Evolutionary conservation across 208 protist species (phyloP), one percentile per base, ranked within the genome.

Genomic region (Wallacemonas sp.): DNA sequence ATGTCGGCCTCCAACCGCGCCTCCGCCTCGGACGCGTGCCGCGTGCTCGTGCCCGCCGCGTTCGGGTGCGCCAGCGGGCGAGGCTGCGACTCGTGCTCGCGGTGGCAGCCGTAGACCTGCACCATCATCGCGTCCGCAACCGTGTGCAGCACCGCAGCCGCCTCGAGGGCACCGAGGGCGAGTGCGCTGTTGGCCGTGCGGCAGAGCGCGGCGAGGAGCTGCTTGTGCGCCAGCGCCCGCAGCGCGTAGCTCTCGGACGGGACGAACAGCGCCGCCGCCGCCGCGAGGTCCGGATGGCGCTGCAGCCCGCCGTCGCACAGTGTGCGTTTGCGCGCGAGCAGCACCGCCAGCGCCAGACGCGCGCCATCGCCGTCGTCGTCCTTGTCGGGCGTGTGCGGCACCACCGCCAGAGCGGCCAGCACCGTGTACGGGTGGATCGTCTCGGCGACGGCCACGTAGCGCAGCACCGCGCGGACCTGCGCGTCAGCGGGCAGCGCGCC

Each of bases 371-470:
- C 78, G 61, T 94, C 86, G 4, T 91, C 42, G 7, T 84, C 82
- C 62, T 84, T 74, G 1, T 84, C 83, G 2, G 83, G 46, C 18
- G 55, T 28, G 38, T 68, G 64, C 76, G 46, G 44, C 62, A 67
- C 65, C 5, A 65, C 61, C 7, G 79, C 83, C 29, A 84, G 14
- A 20, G 77, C 72, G 0, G 87, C 48, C 16, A 76, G 68, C 20
- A 86, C 76, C 8, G 86, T 91, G 64, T 74, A 79, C 12, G 85
- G 83, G 64, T 94, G 89, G 5, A 92, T 33, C 4, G 89, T 86
- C 61, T 85, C 78, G 1, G 86, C 85, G 2, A 84, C 48, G n/a
- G 61, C 39, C 36, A 76, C 66, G 76, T 94, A 94, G 12, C 74
- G 80, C 49, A 92, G 46, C 11, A 67, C 23, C 3, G 66, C 72